Base-by-base conservation (phyloP, 495 filamentous ascomycete genomes). In the Geopyxis carbonaria region DNA sequence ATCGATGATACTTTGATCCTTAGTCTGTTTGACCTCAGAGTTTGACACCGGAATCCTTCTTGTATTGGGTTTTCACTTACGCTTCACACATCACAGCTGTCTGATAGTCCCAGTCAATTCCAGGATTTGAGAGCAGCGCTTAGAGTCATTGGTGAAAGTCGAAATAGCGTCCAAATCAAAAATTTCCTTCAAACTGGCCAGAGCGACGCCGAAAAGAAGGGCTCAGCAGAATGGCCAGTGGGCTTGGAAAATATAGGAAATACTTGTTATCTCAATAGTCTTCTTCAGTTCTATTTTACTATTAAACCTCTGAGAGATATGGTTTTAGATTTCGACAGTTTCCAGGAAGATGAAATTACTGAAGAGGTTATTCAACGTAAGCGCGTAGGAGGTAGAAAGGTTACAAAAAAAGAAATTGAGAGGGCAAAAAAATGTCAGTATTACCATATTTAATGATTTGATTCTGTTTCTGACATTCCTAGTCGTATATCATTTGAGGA, bases 261-360 rank as follows among this genome's bases (percentile, higher is more conserved):
- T 47, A 99, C 89, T 1, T 99, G 89, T 58, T 99, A 99, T 49
- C 69, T 99, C 27, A 95, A 95, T 61, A 95, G 89, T 56, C 67
- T 99, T 22, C 61, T 99, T 9, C 89, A 99, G 50, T 95, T 91
- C 50, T 85, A 91, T 54, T 94, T 89, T 54, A 84, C 85, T 0
- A 69, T 99, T 28, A 76, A 73, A 37, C 75, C 83, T 5, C 68
- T 92, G 25, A 72, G 87, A 21, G 68, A 92, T 11, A 69, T 95
- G 53, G 73, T 92, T 3, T 59, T 91, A 34, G 61, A 78, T 23
- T 75, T 78, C 43, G 73, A 91, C 23, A 58, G 69, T 22, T 68
- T 72, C 39, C 55, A 62, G 31, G 70, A 73, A 43, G 73, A 80
- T 57, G 70, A 74, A 16, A 45, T 76, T 14, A 68, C 67, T 25